phyloP scores from a whole-genome alignment of 176 grass and related monocot genomes.

The Eragrostis nindensis region DNA sequence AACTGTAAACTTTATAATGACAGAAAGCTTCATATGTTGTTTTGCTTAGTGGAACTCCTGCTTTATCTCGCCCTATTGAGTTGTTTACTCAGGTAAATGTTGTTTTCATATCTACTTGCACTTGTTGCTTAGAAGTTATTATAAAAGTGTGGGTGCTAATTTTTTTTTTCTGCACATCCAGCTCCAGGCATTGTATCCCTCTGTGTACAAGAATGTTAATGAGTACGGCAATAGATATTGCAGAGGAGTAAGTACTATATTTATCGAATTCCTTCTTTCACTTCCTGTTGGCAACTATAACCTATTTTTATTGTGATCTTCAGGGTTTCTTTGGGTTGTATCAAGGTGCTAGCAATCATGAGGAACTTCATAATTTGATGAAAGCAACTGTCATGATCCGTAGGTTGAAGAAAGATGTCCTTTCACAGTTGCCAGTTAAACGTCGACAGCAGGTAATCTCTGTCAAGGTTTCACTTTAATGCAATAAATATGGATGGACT shows the following conservation, averaged over 20 bases:
- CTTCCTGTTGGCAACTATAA: slow-evolving; percentile 34
- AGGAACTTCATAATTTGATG: slow-evolving; percentile 96
- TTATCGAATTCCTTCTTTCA: slow-evolving; percentile 38
- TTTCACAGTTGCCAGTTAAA: slow-evolving; percentile 82
- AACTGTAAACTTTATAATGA: slow-evolving; percentile 41
- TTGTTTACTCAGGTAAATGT: slow-evolving; percentile 82
- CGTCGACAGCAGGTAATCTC: slow-evolving; percentile 79
- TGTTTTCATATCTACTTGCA: slow-evolving; percentile 5
- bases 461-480: background rate
- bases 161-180: slow-evolving; percentile 45
- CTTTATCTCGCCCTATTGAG: slow-evolving; percentile 93
- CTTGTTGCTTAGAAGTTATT: slow-evolving; percentile 28
- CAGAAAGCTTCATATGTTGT: slow-evolving; percentile 91
- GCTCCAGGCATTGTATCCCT: slow-evolving; percentile 83
- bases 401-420: slow-evolving; percentile 92
- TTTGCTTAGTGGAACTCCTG: slow-evolving; percentile 94
- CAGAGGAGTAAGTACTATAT: slow-evolving; percentile 82
- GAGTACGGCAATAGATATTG: slow-evolving; percentile 95
- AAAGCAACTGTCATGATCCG: slow-evolving; percentile 98
- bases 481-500: background rate
- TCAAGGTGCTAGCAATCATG: slow-evolving; percentile 99
- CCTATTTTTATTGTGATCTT: slow-evolving; percentile 25
- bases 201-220: slow-evolving; percentile 80
- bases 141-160: background rate
- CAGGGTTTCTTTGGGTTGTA: slow-evolving; percentile 74